Percentiles rank a stretch among this genome's conserved stretches.
Evolutionary conservation across 2,329 filamentous ascomycete species (phyloP).

Genomic region (Sordariomycetes sp.): DNA sequence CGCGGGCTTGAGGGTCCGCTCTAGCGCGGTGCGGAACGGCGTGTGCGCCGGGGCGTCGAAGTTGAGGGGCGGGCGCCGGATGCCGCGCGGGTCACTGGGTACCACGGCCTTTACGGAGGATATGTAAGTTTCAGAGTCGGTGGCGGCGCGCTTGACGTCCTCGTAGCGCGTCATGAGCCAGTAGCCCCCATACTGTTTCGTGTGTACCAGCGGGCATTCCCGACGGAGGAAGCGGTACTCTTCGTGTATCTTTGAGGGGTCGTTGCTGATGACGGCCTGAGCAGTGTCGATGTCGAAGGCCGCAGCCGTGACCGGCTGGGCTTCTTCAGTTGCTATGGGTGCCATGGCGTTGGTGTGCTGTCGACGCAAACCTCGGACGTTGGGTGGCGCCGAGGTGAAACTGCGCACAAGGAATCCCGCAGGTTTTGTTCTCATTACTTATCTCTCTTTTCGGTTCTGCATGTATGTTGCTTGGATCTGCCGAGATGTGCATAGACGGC

Average conservation of each 20-base stretch:
- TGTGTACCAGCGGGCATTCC: constrained; percentile 9
- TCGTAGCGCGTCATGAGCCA: constrained; percentile 11
- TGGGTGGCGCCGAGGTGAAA: neutral
- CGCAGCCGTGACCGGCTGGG: neutral
- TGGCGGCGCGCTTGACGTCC: constrained; percentile 10
- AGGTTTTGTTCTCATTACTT: neutral
- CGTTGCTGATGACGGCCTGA: constrained; percentile 9
- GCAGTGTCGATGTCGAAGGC: constrained; percentile 8
- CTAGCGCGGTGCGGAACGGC: constrained; percentile 10
- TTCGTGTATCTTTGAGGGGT: constrained; percentile 8
- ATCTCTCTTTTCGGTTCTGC: neutral
- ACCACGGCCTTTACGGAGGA: constrained; percentile 9
- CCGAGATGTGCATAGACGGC: neutral
- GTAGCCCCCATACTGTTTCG: constrained; percentile 10
- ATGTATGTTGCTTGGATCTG: neutral
- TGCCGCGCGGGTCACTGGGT: constrained; percentile 8
- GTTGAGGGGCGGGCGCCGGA: constrained; percentile 10
- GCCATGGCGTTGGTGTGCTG: neutral
- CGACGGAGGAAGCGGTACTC: constrained; percentile 9
- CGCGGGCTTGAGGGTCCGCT: constrained; percentile 9
- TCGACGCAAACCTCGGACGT: neutral
- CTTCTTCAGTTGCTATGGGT: neutral
- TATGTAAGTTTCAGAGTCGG: constrained; percentile 9
- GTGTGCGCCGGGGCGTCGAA: constrained; percentile 11
- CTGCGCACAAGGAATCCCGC: neutral